Conservation (phyloP, 805 yeast genomes). For the Candida oleophila region DNA sequence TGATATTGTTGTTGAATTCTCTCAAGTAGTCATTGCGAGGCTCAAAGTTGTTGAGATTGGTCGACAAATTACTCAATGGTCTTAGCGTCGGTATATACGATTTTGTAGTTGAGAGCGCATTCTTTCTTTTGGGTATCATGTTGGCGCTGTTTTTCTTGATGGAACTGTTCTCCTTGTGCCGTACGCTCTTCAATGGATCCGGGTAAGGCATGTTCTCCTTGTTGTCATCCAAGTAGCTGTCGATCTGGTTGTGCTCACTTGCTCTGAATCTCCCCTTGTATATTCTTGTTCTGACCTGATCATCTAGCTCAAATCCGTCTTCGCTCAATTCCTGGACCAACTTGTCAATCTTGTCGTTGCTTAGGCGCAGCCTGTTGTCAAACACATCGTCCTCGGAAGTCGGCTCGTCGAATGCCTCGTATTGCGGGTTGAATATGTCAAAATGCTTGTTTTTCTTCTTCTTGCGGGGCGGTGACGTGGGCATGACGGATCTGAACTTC, state of each 20-base stretch:
- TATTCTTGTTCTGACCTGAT: conserved; percentile 32
- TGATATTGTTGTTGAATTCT: not conserved
- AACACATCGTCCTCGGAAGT: conserved; percentile 15
- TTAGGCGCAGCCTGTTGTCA: conserved; percentile 19
- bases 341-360: conserved; percentile 37
- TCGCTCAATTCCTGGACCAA: conserved; percentile 30
- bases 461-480: conserved; percentile 12
- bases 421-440: conserved; percentile 4
- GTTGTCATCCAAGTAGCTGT: conserved; percentile 20
- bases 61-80: conserved; percentile 16
- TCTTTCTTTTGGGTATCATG: conserved; percentile 9
- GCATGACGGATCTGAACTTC: not conserved
- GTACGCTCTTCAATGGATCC: conserved; percentile 23
- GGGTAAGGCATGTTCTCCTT: conserved; percentile 34
- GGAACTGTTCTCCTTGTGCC: conserved; percentile 10
- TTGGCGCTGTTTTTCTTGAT: conserved; percentile 20
- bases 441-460: conserved; percentile 2
- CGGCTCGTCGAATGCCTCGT: not conserved
- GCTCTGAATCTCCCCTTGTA: conserved; percentile 32
- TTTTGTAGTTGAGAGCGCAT: not conserved
- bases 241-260: conserved; percentile 20
- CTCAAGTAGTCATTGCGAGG: not conserved
- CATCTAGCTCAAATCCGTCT: conserved; percentile 31
- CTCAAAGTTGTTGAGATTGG: conserved; percentile 18
- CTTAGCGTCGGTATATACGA: conserved; percentile 26